Base-by-base conservation (phyloP, 176 grass and related monocot species). In the Zoysia japonica region DNA sequence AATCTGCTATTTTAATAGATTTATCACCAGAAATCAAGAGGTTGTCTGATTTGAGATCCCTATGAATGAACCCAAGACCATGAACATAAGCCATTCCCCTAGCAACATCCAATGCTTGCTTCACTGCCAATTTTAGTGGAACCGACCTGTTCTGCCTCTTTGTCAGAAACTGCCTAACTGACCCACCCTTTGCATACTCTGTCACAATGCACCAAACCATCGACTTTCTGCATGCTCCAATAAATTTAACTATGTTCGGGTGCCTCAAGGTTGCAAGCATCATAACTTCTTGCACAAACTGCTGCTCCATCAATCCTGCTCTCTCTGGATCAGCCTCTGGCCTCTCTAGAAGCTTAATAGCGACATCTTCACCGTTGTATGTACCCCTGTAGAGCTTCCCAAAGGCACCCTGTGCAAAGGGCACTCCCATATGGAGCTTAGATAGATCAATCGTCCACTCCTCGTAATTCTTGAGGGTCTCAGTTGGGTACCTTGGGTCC, bases 141-240 rank as follows among this genome's bases (percentile, higher is more conserved):
- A 90, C 88, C 13, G 83, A 81, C 44, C 84, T 64, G 62, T 90
- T 85, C 56, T 83, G 79, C 80, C 88, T 78, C 68, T 65, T 90
- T 75, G 68, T 83, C 68, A 90, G 74, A 80, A 90, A 90, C 61
- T 90, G 88, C 52, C 88, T 75, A 73, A 90, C 88, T 47, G 88
- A 90, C 40, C 88, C 88, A 73, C 88, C 83, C 61, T 87, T 90
- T 43, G 83, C 88, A 80, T 90, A 83, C 49, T 90, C 88, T 1
- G 88, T 90, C 47, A 90, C 73, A 64, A 90, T 90, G 69, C 88
- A 90, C 88, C 88, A 90, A 46, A 90, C 83, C 83, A 79, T 84
- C 7, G 79, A 79, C 75, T 90, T 90, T 65, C 70, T 90, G 80
- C 88, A 90, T 13, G 88, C 88, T 1, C 88, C 88, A 13, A 90